phyloP scores from a whole-genome alignment of 441 rosid genomes.

The Populus hybrid region DNA sequence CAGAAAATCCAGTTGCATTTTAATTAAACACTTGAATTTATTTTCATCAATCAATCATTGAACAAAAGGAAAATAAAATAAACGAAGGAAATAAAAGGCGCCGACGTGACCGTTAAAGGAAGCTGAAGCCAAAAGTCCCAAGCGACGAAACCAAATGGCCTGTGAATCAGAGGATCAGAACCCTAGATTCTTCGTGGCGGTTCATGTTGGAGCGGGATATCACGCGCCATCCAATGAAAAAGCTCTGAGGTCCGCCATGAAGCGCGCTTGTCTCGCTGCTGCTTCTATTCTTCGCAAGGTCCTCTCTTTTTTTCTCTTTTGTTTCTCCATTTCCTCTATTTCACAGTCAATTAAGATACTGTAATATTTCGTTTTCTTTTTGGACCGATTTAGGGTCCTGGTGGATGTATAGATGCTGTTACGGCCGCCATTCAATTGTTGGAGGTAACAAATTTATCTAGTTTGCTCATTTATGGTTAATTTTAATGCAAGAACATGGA shows the following conservation, averaged over 20 bases:
- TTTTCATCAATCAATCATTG: too few species aligned
- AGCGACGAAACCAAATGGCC: conserved; percentile 22
- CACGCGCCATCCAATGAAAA: conserved; percentile 73
- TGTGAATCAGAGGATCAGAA: conserved; percentile 28
- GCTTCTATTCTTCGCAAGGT: conserved; percentile 81
- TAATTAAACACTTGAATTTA: too few species aligned
- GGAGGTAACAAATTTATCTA: conserved; percentile 46
- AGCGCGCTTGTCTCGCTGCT: conserved; percentile 87
- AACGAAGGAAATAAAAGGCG: neutral
- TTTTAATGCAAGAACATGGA: neutral
- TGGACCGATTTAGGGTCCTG: conserved; percentile 46
- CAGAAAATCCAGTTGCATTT: too few species aligned
- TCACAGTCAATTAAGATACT: neutral
- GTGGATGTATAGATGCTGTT: conserved; percentile 75
- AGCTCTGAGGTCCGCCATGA: conserved; percentile 74
- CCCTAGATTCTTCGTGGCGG: conserved; percentile 78
- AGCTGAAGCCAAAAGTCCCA: neutral
- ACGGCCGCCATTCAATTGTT: conserved; percentile 78
- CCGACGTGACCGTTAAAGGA: neutral
- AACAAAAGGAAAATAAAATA: neutral
- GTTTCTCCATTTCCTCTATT: neutral
- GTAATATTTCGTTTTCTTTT: neutral
- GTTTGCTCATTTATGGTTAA: neutral
- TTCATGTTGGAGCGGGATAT: conserved; percentile 93
- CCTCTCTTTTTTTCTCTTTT: conserved; percentile 11